phyloP scores from a whole-genome alignment of 371 early-diverging fungal species.

The Mucor mucedo region DNA sequence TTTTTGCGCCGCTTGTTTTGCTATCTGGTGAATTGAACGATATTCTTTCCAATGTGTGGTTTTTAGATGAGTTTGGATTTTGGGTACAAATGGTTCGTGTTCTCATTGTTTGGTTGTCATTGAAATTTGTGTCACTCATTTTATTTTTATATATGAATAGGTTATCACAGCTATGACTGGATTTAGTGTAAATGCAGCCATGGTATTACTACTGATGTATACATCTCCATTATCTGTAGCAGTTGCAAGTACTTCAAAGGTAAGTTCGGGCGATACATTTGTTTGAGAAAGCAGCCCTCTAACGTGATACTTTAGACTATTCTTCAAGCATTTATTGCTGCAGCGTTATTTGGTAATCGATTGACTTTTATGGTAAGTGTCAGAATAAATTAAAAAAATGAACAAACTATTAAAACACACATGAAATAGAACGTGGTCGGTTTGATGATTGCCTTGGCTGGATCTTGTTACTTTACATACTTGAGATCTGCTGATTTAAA shows the following conservation, averaged over 20 bases:
- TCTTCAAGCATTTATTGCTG: slow-evolving; percentile 22
- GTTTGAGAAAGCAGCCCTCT: not conserved
- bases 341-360: slow-evolving; percentile 25
- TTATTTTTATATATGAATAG: slow-evolving; percentile 1
- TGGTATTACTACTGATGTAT: slow-evolving; percentile 22
- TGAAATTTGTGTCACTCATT: not conserved
- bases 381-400: not conserved
- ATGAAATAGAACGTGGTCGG: slow-evolving; percentile 22
- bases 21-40: slow-evolving; percentile 29
- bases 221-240: slow-evolving; percentile 25
- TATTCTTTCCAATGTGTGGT: slow-evolving; percentile 24
- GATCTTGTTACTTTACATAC: slow-evolving; percentile 18
- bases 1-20: slow-evolving; percentile 20
- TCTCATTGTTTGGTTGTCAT: slow-evolving; percentile 4
- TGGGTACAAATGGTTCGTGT: slow-evolving; percentile 30
- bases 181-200: slow-evolving; percentile 20
- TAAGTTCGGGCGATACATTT: not conserved
- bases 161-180: slow-evolving; percentile 29
- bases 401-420: not conserved
- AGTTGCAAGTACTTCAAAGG: slow-evolving; percentile 23
- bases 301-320: slow-evolving; percentile 5
- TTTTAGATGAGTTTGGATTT: slow-evolving; percentile 32
- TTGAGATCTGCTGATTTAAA: slow-evolving; percentile 16
- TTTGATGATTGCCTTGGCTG: slow-evolving; percentile 15
- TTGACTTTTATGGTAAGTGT: slow-evolving; percentile 24